A percentile compares a stretch with the other conserved stretches of the same genome.
phyloP scores from a whole-genome alignment of 23 red algal genomes.

The Gracilaria gracilis region DNA sequence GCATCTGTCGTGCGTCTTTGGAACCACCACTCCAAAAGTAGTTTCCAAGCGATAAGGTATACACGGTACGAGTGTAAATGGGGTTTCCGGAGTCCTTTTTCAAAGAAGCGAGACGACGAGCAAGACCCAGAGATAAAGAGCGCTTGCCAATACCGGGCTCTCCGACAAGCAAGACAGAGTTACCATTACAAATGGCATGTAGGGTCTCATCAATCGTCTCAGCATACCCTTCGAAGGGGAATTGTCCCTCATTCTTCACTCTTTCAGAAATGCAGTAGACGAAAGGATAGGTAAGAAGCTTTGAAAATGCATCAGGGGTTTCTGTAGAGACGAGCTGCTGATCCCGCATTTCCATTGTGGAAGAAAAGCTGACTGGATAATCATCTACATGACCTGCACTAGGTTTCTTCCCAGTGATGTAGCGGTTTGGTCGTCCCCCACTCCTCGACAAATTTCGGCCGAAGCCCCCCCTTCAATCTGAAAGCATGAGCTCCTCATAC shows the following conservation, averaged over 20 bases:
- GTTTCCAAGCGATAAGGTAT: slow-evolving; percentile 58
- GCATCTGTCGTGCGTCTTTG: slow-evolving; percentile 27
- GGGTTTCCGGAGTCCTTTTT: slow-evolving; percentile 11
- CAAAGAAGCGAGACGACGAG: slow-evolving; percentile 32
- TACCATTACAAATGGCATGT: slow-evolving; percentile 45
- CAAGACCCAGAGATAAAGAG: slow-evolving; percentile 63
- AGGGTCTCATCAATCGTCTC: slow-evolving; percentile 44
- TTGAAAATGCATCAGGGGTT: background rate
- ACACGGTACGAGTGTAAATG: slow-evolving; percentile 51
- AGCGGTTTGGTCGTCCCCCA: background rate
- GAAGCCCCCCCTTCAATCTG: background rate
- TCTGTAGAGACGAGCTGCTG: background rate
- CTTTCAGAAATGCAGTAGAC: slow-evolving; percentile 59
- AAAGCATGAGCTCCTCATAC: too few relatives aligned
- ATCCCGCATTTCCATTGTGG: background rate
- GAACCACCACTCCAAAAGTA: slow-evolving; percentile 45
- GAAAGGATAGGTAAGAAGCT: slow-evolving; percentile 15
- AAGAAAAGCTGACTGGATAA: too few relatives aligned
- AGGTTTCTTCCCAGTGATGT: background rate
- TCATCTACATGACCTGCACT: too few relatives aligned
- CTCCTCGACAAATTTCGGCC: background rate
- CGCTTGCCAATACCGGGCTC: slow-evolving; percentile 64
- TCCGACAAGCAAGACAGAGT: slow-evolving; percentile 62
- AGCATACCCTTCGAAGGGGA: slow-evolving; percentile 42
- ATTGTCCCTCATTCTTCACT: slow-evolving; percentile 11